Evolutionary conservation across 2,329 filamentous ascomycete species (phyloP).

Genomic region (Trichoderma breve): DNA sequence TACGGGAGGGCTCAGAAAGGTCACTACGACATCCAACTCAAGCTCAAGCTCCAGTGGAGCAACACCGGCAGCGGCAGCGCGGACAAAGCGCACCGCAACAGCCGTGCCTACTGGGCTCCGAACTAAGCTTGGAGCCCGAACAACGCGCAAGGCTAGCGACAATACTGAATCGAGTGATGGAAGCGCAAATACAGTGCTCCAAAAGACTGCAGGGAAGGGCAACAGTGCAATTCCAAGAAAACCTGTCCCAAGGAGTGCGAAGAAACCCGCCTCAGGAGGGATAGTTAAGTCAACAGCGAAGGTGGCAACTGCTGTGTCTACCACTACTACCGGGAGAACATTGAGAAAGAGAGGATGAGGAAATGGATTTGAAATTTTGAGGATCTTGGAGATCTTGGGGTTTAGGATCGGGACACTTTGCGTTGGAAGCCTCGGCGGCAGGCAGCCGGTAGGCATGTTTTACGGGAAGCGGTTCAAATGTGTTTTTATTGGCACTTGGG

Average conservation of each 20-base stretch:
- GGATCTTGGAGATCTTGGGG: not conserved
- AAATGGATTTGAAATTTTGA: not conserved
- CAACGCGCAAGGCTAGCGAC: constrained; percentile 54
- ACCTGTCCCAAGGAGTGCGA: constrained; percentile 54
- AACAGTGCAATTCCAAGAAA: constrained; percentile 44
- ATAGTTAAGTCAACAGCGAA: constrained; percentile 48
- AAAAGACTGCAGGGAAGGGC: constrained; percentile 46
- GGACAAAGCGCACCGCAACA: constrained; percentile 37
- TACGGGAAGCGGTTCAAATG: not conserved
- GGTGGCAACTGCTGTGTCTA: constrained; percentile 39
- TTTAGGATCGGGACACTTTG: not conserved
- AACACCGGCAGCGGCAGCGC: constrained; percentile 31
- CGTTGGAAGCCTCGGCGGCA: not conserved
- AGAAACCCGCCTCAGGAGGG: constrained; percentile 49
- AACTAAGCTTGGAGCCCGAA: constrained; percentile 44
- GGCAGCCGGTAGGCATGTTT: not conserved
- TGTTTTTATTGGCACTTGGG: not conserved
- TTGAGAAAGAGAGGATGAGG: constrained; percentile 51
- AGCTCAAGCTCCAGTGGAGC: constrained; percentile 41
- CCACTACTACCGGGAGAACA: constrained; percentile 50
- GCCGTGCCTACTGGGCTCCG: constrained; percentile 37
- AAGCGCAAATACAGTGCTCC: constrained; percentile 64
- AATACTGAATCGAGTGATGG: constrained; percentile 62
- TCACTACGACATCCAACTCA: constrained; percentile 44
- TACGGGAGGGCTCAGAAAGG: constrained; percentile 46